These are phyloP conservation scores for Euphorbia lathyris DNA, from an alignment of 345 rosid genomes.

Conservation along the genomic window DNA sequence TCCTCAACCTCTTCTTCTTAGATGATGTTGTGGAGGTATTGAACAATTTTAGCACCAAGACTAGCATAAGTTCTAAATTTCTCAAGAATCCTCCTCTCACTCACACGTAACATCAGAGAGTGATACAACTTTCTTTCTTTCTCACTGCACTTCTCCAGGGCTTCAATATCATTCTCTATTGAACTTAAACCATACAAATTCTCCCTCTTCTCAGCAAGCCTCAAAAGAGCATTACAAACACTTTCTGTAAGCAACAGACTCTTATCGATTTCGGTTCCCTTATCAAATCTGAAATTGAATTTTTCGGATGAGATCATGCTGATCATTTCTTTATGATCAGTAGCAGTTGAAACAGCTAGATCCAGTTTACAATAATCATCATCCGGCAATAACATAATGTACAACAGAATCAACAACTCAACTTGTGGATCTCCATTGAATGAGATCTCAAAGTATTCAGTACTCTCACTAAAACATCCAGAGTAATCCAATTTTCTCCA, in stretches of 20 bases:
- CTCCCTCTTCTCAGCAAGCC: slow-evolving; percentile 65
- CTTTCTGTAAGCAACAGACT: slow-evolving; percentile 52
- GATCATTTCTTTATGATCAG: slow-evolving; percentile 22
- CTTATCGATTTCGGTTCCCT: slow-evolving; percentile 32
- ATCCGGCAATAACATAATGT: slow-evolving; percentile 56
- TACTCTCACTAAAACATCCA: slow-evolving; percentile 58
- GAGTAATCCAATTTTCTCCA: slow-evolving; percentile 65
- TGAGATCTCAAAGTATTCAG: slow-evolving; percentile 81
- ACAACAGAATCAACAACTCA: slow-evolving; percentile 59
- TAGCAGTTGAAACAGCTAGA: slow-evolving; percentile 37
- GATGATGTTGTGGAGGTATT: slow-evolving; percentile 10
- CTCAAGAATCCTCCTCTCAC: slow-evolving; percentile 74
- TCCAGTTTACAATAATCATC: slow-evolving; percentile 46
- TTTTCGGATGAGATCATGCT: slow-evolving; percentile 36
- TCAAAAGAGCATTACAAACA: slow-evolving; percentile 58
- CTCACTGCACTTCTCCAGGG: slow-evolving; percentile 31
- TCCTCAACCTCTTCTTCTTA: slow-evolving; percentile 29
- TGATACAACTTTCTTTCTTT: slow-evolving; percentile 60
- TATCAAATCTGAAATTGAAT: slow-evolving; percentile 24
- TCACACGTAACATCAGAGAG: slow-evolving; percentile 50
- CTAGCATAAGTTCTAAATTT: slow-evolving; percentile 50
- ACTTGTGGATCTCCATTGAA: slow-evolving; percentile 67
- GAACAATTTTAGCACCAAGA: not conserved
- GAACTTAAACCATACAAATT: slow-evolving; percentile 46
- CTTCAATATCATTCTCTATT: slow-evolving; percentile 46